These are phyloP conservation scores for Acacia confusa DNA, from an alignment of 306 rosid species.

Conservation along the genomic window DNA sequence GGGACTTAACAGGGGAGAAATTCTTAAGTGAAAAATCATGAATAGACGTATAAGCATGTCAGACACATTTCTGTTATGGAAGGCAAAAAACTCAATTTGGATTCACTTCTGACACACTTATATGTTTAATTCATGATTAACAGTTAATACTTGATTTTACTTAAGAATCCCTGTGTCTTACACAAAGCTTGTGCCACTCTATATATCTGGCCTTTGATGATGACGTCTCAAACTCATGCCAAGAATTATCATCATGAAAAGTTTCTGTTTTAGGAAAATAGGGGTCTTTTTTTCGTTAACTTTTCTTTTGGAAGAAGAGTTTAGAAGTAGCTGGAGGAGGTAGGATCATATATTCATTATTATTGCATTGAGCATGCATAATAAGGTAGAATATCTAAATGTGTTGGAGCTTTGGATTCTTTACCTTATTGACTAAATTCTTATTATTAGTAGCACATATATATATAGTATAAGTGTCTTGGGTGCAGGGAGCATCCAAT, in stretches of 20 bases:
- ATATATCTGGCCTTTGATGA: background rate
- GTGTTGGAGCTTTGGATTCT: slow-evolving; percentile 84
- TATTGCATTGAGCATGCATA: background rate
- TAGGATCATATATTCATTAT: background rate
- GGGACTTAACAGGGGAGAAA: slow-evolving; percentile 10
- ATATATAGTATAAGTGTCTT: slow-evolving; percentile 32
- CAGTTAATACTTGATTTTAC: background rate
- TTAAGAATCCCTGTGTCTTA: background rate
- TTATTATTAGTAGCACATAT: slow-evolving; percentile 29
- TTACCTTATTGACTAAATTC: slow-evolving; percentile 48
- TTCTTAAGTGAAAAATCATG: slow-evolving; percentile 1
- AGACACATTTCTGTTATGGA: background rate
- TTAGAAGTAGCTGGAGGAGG: background rate
- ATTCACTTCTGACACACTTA: background rate
- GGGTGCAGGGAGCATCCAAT: slow-evolving; percentile 83
- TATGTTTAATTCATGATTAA: background rate
- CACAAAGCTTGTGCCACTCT: slow-evolving; percentile 26
- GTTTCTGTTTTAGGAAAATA: background rate
- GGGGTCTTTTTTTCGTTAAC: background rate
- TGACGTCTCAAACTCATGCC: slow-evolving; percentile 33
- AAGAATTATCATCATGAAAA: background rate
- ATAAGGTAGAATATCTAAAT: slow-evolving; percentile 30
- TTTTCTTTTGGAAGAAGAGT: background rate
- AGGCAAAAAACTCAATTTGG: background rate
- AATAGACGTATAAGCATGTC: background rate